Conservation (phyloP, 352 stramenopile genomes). For the Hyaloperonospora arabidopsidis region DNA sequence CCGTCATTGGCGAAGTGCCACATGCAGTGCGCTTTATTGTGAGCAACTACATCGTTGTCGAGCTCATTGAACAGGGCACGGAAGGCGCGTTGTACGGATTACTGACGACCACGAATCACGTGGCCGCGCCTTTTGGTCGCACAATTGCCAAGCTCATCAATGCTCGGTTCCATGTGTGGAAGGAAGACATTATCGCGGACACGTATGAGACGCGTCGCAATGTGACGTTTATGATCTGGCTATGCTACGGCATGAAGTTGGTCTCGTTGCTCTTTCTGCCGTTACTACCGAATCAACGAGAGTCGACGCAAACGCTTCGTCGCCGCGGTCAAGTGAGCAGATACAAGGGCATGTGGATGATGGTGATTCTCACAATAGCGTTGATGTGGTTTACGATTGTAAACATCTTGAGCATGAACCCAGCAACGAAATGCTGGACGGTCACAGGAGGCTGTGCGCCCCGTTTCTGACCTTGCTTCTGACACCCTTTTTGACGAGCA, state of each 20-base stretch:
- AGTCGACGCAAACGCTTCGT: conserved; percentile 29
- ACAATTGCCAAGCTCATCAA: conserved; percentile 54
- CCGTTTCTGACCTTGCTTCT: neutral
- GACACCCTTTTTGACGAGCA: neutral
- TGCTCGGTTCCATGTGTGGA: conserved; percentile 41
- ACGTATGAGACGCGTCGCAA: conserved; percentile 40
- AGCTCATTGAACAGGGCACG: conserved; percentile 44
- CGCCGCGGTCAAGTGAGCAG: conserved; percentile 36
- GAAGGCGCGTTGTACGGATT: conserved; percentile 52
- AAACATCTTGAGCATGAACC: conserved; percentile 51
- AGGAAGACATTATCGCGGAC: conserved; percentile 42
- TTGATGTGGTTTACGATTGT: conserved; percentile 39
- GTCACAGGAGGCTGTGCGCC: conserved; percentile 53
- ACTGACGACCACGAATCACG: conserved; percentile 42
- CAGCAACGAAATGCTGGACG: conserved; percentile 48
- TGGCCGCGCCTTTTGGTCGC: conserved; percentile 37
- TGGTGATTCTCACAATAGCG: conserved; percentile 31
- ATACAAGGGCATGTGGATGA: conserved; percentile 27
- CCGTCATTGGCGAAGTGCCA: conserved; percentile 43
- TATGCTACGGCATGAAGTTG: conserved; percentile 50
- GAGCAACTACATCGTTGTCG: conserved; percentile 47
- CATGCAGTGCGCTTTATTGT: conserved; percentile 49
- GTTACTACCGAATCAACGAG: conserved; percentile 39
- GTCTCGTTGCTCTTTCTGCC: conserved; percentile 43
- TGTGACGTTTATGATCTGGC: conserved; percentile 47